Conservation (phyloP, 208 protist genomes). For the Leishmania turanica region DNA sequence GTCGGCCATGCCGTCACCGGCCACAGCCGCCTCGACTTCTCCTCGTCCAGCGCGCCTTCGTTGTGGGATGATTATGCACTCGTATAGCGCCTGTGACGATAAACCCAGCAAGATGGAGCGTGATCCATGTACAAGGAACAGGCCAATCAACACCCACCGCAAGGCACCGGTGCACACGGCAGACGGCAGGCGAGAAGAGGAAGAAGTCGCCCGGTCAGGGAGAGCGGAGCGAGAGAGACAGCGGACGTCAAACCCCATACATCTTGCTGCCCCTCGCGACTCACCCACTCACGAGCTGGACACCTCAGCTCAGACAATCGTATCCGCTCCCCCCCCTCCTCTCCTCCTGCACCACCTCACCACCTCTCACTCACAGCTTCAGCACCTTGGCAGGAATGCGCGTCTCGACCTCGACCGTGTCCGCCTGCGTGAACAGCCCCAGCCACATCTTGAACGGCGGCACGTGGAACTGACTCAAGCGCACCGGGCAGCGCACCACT, state of each 20-base stretch:
- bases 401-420: conserved; percentile 83
- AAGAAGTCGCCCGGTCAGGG: background rate
- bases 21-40: background rate
- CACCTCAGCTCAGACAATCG: background rate
- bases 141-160: background rate
- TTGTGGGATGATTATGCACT: background rate
- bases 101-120: background rate
- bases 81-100: background rate
- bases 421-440: conserved; percentile 73
- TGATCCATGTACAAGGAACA: background rate
- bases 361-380: conserved; percentile 33
- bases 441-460: conserved; percentile 60
- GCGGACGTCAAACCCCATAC: background rate
- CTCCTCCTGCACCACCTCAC: no score
- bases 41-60: background rate
- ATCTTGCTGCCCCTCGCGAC: background rate
- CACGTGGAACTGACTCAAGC: conserved; percentile 59
- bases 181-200: background rate
- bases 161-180: background rate
- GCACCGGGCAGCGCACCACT: conserved; percentile 80
- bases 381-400: conserved; percentile 63
- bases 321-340: background rate
- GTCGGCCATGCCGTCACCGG: background rate
- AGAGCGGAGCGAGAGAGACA: background rate
- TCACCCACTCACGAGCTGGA: background rate